Evolutionary conservation across 2,329 filamentous ascomycete species (phyloP).

Genomic region (Alternaria tenuissima): DNA sequence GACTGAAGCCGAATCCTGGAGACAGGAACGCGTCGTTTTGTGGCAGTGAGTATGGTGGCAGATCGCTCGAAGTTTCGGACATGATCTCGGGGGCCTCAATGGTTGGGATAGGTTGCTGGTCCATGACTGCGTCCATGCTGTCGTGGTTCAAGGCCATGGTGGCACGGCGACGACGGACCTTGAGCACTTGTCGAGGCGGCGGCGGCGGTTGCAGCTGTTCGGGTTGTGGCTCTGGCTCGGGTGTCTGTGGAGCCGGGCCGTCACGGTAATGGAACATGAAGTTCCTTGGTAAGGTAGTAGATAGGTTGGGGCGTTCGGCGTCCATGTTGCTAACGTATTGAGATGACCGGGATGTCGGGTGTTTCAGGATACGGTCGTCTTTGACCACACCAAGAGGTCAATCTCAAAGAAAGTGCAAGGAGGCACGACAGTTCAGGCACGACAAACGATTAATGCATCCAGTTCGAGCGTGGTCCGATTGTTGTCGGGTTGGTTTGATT

Average conservation of each 20-base stretch:
- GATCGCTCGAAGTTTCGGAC: slow-evolving; percentile 34
- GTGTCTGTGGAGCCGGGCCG: slow-evolving; percentile 55
- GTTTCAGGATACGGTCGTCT: slow-evolving; percentile 17
- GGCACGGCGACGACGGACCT: slow-evolving; percentile 57
- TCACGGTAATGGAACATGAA: slow-evolving; percentile 60
- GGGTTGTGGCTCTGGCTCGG: slow-evolving; percentile 52
- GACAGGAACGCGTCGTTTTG: slow-evolving; percentile 53
- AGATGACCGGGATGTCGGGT: slow-evolving; percentile 7
- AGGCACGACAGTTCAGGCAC: slow-evolving; percentile 21
- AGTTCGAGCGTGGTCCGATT: slow-evolving; percentile 23
- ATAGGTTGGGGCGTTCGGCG: slow-evolving; percentile 55
- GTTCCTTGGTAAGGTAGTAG: slow-evolving; percentile 60
- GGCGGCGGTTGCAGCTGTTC: slow-evolving; percentile 52
- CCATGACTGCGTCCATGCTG: slow-evolving; percentile 37
- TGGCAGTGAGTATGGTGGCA: slow-evolving; percentile 34
- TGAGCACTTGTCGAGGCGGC: slow-evolving; percentile 58
- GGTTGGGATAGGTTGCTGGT: slow-evolving; percentile 54
- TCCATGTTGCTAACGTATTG: slow-evolving; percentile 45
- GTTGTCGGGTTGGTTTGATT: slow-evolving; percentile 20
- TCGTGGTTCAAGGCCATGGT: slow-evolving; percentile 39
- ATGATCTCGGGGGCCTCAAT: slow-evolving; percentile 58
- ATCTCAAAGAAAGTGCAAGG: slow-evolving; percentile 40
- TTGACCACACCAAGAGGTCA: slow-evolving; percentile 21
- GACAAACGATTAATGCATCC: slow-evolving; percentile 23
- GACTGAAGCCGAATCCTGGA: slow-evolving; percentile 48